Base-by-base conservation (phyloP, 306 rosid genomes). In the Fagus crenata region DNA sequence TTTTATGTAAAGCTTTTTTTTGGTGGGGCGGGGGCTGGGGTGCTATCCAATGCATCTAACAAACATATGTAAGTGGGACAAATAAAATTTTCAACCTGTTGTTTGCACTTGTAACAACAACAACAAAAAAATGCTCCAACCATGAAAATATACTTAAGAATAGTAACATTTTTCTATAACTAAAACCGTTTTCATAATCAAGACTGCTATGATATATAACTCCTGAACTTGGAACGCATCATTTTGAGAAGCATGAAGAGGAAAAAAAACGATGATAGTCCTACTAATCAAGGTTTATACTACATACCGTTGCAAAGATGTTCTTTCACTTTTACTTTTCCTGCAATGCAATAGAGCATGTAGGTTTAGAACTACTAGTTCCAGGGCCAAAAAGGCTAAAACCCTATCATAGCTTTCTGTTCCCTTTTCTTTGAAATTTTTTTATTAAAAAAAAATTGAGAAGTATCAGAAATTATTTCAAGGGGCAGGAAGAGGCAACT, bases 251-350 rank as follows among this genome's bases (percentile, higher is more conserved):
- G 49, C 71, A 39, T 65, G 43, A 6, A 65, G 49, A 39, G 22
- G 71, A 65, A 65, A 65, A 65, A 0, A 31, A 39, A 37, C 7
- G 15, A 65, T 65, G 14, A 39, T 3, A 43, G 28, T 1, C 12
- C 49, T 65, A 49, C 40, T 65, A 17, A 43, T 39, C 32, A 65
- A 37, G 71, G 49, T 37, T 65, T 18, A 39, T 32, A 37, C 13
- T 39, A 42, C 69, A 69, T 69, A 75, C 77, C 71, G 28, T 75
- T 69, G 73, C 55, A 74, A 55, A 74, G 67, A 68, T 40, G 69
- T 53, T 42, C 37, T 69, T 56, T 81, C 76, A 40, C 31, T 49
- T 60, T 75, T 75, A 36, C 76, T 41, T 42, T 49, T 33, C 80
- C 84, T 81, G 68, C 65, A 81, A 39, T 65, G 49, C 46, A 65